Evolutionary conservation across 176 grass and related monocot species (phyloP).

Genomic region (Areca catechu): DNA sequence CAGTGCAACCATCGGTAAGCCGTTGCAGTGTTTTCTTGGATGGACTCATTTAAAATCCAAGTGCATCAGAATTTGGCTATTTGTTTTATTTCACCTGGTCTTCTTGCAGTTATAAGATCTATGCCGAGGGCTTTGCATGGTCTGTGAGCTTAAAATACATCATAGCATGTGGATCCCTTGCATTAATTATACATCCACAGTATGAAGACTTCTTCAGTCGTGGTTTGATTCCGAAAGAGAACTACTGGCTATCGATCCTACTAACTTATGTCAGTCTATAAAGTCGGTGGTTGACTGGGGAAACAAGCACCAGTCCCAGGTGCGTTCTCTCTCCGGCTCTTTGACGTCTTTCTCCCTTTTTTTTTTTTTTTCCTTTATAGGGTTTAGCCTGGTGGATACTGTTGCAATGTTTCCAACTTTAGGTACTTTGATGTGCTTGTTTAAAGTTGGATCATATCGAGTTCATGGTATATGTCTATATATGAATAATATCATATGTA

Average conservation of each 20-base stretch:
- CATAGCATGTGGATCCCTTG: constrained; percentile 58
- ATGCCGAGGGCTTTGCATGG: constrained; percentile 89
- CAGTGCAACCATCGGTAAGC: constrained; percentile 63
- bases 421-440: too few species aligned
- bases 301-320: constrained; percentile 37
- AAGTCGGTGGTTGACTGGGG: constrained; percentile 65
- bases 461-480: too few species aligned
- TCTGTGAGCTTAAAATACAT: constrained; percentile 95
- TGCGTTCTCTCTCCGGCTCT: background rate
- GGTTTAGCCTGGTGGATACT: too few species aligned
- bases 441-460: too few species aligned
- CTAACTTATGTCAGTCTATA: constrained; percentile 48
- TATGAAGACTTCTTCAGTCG: constrained; percentile 91
- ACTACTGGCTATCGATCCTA: constrained; percentile 39
- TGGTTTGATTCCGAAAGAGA: constrained; percentile 43
- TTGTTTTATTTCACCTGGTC: background rate
- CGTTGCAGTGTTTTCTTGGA: background rate
- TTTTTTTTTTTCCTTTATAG: too few species aligned
- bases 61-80: background rate
- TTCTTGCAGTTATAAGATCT: constrained; percentile 60
- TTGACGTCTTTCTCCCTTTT: background rate
- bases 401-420: too few species aligned
- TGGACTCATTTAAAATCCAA: background rate
- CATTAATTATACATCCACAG: constrained; percentile 51
- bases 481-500: too few species aligned